Base-by-base conservation (phyloP, 1,284 basidiomycete genomes). In the Pascua guehoae region DNA sequence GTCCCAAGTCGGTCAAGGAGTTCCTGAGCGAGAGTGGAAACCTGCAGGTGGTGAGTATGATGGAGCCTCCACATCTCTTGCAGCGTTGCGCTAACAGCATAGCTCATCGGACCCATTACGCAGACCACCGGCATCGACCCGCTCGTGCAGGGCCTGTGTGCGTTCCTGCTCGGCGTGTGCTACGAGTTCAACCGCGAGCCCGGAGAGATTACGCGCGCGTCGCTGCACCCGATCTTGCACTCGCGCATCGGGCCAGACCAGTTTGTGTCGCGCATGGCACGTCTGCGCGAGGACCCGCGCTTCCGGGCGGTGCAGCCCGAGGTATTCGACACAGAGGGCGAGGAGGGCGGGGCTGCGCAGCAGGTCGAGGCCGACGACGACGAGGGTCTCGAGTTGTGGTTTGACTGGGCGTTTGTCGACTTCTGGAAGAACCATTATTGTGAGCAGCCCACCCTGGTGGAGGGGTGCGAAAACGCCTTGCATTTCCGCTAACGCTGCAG, bases 341-440 rank as follows among this genome's bases (percentile, higher is more conserved):
- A 62, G 12, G 57, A 58, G 12, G 57, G 43, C 11, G 47, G 54
- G 7, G 68, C 54, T 8, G 69, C 67, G 4, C 70, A 70, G 12
- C 65, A 67, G 16, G 68, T 68, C 17, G 66, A 69, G 42, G 66
- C 68, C 39, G 74, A 74, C 36, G 76, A 82, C 51, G 75, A 78
- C 54, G 83, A 83, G 61, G 88, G 89, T 64, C 85, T 85, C n/a
- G 94, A 94, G 72, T 80, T 97, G 39, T 98, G 94, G 95, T 91
- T 98, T 71, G 93, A 98, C 72, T 98, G 93, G 91, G 84, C 87
- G 2, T 98, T 98, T 77, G 87, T 97, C n/a, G 95, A 98, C 75
- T 98, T 98, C 73, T 94, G 92, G 88, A 97, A 98, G 78, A 91
- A 91, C 53, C 93, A 95, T 71, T 95, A 92, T 68, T 90, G 93